Conservation (phyloP, 108 stramenopile species). For the Cyclotella distinguenda region DNA sequence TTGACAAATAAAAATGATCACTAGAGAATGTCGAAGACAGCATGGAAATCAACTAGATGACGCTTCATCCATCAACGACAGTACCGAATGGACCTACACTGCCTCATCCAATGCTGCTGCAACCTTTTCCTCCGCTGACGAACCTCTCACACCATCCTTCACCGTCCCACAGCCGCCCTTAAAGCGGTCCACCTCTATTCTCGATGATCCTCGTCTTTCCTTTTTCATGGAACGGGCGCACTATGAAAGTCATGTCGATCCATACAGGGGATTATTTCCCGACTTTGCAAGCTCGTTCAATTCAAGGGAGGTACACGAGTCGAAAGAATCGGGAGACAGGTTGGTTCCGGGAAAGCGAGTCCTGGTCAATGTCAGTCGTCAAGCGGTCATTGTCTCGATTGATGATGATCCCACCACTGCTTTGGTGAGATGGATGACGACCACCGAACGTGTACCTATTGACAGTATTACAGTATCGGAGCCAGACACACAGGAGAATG, state of each 20-base stretch:
- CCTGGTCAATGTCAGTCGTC: neutral
- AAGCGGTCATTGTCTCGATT: neutral
- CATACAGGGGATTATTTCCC: slow-evolving; percentile 61
- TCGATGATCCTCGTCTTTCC: slow-evolving; percentile 7
- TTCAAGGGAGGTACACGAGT: neutral
- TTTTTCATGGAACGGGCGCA: slow-evolving; percentile 39
- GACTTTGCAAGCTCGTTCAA: slow-evolving; percentile 8
- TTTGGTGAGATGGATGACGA: neutral
- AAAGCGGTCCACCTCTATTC: slow-evolving; percentile 5
- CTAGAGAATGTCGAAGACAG: no score
- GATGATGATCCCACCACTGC: neutral
- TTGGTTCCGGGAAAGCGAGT: neutral
- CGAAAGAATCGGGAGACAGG: neutral
- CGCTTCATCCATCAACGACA: no score
- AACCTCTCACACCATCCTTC: neutral
- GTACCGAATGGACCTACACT: neutral
- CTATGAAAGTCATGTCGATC: slow-evolving; percentile 66
- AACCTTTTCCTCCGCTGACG: neutral
- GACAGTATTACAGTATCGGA: no score
- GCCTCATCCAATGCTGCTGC: neutral
- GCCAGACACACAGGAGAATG: no score
- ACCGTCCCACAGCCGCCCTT: neutral
- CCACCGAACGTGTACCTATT: no score
- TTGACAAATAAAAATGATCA: no score
- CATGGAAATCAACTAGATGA: no score